These are phyloP conservation scores for Pyrenula aspistea DNA, from an alignment of 495 filamentous ascomycete genomes.

Conservation along the genomic window DNA sequence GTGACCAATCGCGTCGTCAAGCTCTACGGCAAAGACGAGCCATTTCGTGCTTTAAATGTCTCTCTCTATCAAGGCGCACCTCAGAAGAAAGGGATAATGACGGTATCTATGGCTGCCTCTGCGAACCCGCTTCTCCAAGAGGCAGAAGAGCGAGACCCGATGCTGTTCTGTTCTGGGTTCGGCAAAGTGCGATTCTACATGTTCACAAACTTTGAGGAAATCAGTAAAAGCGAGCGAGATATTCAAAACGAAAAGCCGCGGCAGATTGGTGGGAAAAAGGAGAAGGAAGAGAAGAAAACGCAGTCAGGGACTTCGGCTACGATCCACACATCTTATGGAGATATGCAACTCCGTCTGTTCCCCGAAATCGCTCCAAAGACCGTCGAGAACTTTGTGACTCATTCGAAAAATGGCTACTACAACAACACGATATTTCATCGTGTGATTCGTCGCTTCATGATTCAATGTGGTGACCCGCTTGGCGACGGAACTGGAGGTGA, in stretches of 20 bases:
- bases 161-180: constrained; percentile 71
- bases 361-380: constrained; percentile 86
- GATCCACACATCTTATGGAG: constrained; percentile 86
- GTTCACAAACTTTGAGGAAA: constrained; percentile 81
- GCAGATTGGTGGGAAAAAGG: constrained; percentile 18
- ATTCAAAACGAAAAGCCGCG: constrained; percentile 89
- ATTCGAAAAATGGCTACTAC: constrained; percentile 81
- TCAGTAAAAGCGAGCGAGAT: constrained; percentile 78
- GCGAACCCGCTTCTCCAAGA: constrained; percentile 88
- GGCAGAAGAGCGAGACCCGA: constrained; percentile 82
- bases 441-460: constrained; percentile 98
- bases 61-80: constrained; percentile 93
- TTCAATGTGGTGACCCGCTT: constrained; percentile 79
- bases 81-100: constrained; percentile 79
- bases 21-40: constrained; percentile 78
- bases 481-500: constrained; percentile 95
- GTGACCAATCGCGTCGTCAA: constrained; percentile 84
- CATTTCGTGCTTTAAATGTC: constrained; percentile 69
- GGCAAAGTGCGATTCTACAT: constrained; percentile 95
- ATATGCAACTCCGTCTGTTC: constrained; percentile 90
- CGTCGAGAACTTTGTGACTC: constrained; percentile 98
- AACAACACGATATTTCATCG: constrained; percentile 96
- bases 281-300: constrained; percentile 41
- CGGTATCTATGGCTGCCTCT: constrained; percentile 95
- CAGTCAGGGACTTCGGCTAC: constrained; percentile 70